Base-by-base conservation (phyloP, 2,329 filamentous ascomycete species). In the Penicillium concentricum region DNA sequence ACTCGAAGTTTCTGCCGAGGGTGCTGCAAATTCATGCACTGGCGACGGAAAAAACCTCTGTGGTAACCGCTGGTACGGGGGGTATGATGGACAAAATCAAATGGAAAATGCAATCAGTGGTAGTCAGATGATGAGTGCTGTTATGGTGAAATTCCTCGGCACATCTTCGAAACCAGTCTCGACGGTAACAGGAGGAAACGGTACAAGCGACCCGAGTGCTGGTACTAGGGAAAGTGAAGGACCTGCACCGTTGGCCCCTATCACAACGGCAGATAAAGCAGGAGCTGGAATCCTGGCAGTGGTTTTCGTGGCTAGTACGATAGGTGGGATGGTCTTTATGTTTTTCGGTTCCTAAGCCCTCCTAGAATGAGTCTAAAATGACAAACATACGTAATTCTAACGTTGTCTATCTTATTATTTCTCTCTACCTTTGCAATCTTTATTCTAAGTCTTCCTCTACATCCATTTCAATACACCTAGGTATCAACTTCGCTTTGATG, bases 81-180 rank as follows among this genome's bases (percentile, higher is more conserved):
- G 63, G 1, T 89, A 78, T 64, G 82, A 85, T 60, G 80, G 81
- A 46, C 81, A 77, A 47, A 78, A 76, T n/a, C 87, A 87, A 51
- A 85, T 90, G 3, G 82, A 87, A 42, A 79, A 87, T 70, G 85
- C 89, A 76, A 87, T 89, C 82, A 86, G 82, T 64, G 86, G 85
- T 0, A 75, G 89, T 20, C 81, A 82, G 24, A 81, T 86, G 9
- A 74, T 90, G 49, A 51, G 49, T 24, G 49, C 49, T 26, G 10
- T 51, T 18, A 51, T 51, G 49, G 38, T 51, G 49, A 35, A 51
- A 26, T 51, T 44, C 3, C 38, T 44, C 12, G 38, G n/a, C 26
- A 1, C 20, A 18, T 51, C 49, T 3, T 44, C 51, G 9, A 54
- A 24, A 16, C 49, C 49, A 30, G 49, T 51, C 18, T 44, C 49